Evolutionary conservation across 345 rosid genomes (phyloP), one percentile per base, ranked within the genome.

Genomic region (Syzygium jambos): DNA sequence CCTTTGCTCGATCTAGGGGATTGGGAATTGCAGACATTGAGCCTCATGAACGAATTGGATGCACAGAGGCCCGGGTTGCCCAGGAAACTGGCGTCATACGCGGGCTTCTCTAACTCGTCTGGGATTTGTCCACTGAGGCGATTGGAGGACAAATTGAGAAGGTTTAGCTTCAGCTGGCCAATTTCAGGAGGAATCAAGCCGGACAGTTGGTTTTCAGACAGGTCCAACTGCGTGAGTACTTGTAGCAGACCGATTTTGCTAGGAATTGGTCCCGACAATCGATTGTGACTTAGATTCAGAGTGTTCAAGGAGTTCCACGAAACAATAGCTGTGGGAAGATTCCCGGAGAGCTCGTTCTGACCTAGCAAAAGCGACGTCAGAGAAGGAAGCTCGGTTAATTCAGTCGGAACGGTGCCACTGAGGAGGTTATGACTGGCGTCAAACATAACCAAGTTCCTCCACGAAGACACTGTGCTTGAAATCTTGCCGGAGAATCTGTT

Each of bases 111-210:
- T 9, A 93, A 89, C 88, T 82, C 46, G 41, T 11, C 34, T 19
- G 97, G 96, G 88, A 95, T 92, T 78, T 56, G 49, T 38, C 97
- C 95, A 3, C 85, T 86, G 54, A 95, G 93, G 68, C 54, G 90
- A 90, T 95, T 95, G 68, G 95, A 92, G 78, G 97, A 95, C 5
- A 95, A 90, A 88, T 95, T 93, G 52, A 95, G 92, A 63, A 7
- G 61, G 84, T 29, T 88, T 21, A 41, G 43, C 86, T 12, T 87
- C 38, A 80, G 43, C 43, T 41, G 46, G 17, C 94, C 93, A 15
- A 94, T 51, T 84, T 91, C 86, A 30, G 90, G 43, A 10, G 96
- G 98, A 90, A 94, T 93, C 43, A 46, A 82, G 25, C 96, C 95
- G 2, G 93, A 92, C 53, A 95, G 61, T 78, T 85, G 91, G 90